Evolutionary conservation across 768 basidiomycete species (phyloP).

Genomic region (Galerina marginata): DNA sequence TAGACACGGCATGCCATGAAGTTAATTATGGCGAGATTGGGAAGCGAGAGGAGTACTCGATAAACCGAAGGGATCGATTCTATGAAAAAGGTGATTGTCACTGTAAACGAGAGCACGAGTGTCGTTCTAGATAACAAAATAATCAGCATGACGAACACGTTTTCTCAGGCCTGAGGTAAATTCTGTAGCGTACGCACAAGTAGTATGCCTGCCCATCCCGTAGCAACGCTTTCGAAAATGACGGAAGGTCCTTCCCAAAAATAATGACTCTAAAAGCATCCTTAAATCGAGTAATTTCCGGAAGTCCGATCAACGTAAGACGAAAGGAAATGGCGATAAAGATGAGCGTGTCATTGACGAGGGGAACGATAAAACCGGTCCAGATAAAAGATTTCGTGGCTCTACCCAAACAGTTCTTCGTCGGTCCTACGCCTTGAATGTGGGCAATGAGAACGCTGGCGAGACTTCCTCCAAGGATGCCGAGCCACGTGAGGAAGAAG

Average conservation of each 20-base stretch:
- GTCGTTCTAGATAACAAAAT: constrained; percentile 4
- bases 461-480: not conserved
- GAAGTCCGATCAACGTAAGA: constrained; percentile 16
- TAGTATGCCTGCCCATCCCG: constrained; percentile 39
- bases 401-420: constrained; percentile 9
- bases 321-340: constrained; percentile 36
- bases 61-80: constrained; percentile 15
- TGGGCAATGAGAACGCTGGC: not conserved
- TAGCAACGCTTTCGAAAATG: constrained; percentile 28
- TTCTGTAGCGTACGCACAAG: constrained; percentile 25
- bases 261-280: constrained; percentile 12
- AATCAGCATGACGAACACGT: not conserved
- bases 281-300: not conserved
- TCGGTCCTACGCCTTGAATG: not conserved
- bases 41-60: constrained; percentile 12
- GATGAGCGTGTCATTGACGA: constrained; percentile 33
- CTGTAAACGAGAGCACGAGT: not conserved
- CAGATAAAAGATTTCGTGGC: not conserved
- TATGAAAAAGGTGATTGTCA: constrained; percentile 10
- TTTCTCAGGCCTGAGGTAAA: not conserved
- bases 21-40: constrained; percentile 21
- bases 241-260: constrained; percentile 27
- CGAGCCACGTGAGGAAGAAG: constrained; percentile 16
- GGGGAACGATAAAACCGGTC: constrained; percentile 15
- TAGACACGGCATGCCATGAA: constrained; percentile 24